Conservation (phyloP, 352 stramenopile genomes). For the Globisporangium splendens region DNA sequence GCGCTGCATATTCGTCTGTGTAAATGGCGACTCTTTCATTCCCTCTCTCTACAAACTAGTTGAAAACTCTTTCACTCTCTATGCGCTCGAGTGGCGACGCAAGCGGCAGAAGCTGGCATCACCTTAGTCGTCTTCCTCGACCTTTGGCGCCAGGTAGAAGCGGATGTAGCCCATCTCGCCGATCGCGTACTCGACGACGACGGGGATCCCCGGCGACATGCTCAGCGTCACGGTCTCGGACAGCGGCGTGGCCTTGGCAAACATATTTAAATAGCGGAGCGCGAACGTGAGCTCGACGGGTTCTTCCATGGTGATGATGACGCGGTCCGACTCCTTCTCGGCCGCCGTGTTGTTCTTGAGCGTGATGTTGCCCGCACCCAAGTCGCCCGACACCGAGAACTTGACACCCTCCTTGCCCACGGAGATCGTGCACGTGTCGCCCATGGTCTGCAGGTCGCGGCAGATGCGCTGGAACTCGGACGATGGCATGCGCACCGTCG, state of each 20-base stretch:
- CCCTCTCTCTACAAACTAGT: too few species aligned
- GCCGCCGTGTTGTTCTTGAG: slow-evolving; percentile 89
- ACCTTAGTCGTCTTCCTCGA: slow-evolving; percentile 95
- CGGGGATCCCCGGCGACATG: slow-evolving; percentile 96
- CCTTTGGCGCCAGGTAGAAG: slow-evolving; percentile 99
- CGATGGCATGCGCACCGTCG: slow-evolving; percentile 92
- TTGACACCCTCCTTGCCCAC: slow-evolving; percentile 98
- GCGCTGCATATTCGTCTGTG: too few species aligned
- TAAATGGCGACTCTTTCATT: too few species aligned
- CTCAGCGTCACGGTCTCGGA: slow-evolving; percentile 94
- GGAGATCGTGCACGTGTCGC: slow-evolving; percentile 96
- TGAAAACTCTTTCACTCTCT: slow-evolving; percentile 1
- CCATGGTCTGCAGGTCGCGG: slow-evolving; percentile 97
- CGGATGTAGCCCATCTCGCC: slow-evolving; percentile 96
- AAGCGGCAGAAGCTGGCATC: too few species aligned
- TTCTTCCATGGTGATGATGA: slow-evolving; percentile 99
- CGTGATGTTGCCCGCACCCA: slow-evolving; percentile 96
- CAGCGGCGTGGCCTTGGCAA: slow-evolving; percentile 98
- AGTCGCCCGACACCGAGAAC: slow-evolving; percentile 95
- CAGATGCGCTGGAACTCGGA: slow-evolving; percentile 99
- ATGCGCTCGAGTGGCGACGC: not conserved
- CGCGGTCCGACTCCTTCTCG: slow-evolving; percentile 86
- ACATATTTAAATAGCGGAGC: slow-evolving; percentile 99
- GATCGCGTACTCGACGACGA: slow-evolving; percentile 99
- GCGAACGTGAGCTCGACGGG: slow-evolving; percentile 98